Percentiles rank a stretch among this genome's conserved stretches.
Evolutionary conservation across 345 rosid genomes (phyloP).

Genomic region (Heritiera fomes): DNA sequence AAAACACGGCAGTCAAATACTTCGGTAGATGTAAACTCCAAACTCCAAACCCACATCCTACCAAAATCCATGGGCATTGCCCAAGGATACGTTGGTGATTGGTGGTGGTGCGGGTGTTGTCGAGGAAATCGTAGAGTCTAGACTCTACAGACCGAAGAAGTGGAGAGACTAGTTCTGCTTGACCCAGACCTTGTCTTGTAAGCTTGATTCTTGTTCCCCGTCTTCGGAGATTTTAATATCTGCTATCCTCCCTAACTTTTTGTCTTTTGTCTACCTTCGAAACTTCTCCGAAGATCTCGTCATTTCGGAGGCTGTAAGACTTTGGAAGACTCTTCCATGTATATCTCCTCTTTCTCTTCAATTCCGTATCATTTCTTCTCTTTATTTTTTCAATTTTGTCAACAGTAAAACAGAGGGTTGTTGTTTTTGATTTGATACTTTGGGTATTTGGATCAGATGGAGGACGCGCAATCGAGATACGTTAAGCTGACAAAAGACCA

Average conservation of each 20-base stretch:
- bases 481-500: conserved; percentile 87
- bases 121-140: too few relatives aligned
- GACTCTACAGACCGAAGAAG: not conserved
- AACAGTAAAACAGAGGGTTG: not conserved
- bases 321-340: not conserved
- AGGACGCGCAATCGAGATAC: conserved; percentile 72
- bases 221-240: not conserved
- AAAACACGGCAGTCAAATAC: too few relatives aligned
- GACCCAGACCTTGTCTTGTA: not conserved
- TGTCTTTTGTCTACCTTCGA: not conserved
- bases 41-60: too few relatives aligned
- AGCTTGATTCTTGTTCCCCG: not conserved
- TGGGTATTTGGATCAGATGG: conserved; percentile 48
- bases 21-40: too few relatives aligned
- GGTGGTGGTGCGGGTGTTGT: not conserved
- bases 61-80: not conserved
- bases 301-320: not conserved
- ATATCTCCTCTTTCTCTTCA: not conserved
- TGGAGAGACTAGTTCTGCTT: not conserved
- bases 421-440: not conserved
- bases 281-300: not conserved
- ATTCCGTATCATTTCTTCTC: not conserved
- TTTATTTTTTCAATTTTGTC: not conserved
- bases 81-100: not conserved
- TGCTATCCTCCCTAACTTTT: not conserved